Conservation (phyloP, 768 basidiomycete species). For the Boletus pseudopeckii region DNA sequence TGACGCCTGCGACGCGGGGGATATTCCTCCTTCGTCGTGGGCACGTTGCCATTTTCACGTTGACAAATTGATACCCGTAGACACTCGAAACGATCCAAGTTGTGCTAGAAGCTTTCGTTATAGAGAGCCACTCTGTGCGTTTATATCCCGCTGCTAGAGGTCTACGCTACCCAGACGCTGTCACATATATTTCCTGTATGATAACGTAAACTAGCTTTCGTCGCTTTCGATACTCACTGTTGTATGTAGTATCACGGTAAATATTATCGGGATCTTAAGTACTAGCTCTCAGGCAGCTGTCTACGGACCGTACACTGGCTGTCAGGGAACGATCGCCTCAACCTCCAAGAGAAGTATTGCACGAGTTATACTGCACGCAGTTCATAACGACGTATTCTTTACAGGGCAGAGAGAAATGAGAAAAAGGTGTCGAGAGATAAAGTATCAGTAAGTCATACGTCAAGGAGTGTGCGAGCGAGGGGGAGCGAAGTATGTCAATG, state of each 20-base stretch:
- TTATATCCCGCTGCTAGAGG: background rate
- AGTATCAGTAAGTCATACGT: slow-evolving; percentile 1
- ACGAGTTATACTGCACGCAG: background rate
- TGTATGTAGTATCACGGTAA: background rate
- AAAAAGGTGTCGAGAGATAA: background rate
- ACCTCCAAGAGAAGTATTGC: no score
- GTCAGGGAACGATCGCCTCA: no score
- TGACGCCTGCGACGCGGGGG: no score
- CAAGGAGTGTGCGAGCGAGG: slow-evolving; percentile 8
- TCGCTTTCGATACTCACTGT: background rate
- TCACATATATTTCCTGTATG: no score
- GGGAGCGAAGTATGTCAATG: background rate
- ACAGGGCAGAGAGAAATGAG: background rate
- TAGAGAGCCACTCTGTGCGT: background rate
- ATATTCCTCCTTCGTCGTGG: no score
- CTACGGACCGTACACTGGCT: no score
- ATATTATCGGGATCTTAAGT: no score
- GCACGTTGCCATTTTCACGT: no score
- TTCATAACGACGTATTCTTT: slow-evolving; percentile 3
- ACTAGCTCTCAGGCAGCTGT: no score
- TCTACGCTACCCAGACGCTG: background rate
- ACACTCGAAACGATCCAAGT: background rate
- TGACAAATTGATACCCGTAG: slow-evolving; percentile 9
- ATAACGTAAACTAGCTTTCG: background rate
- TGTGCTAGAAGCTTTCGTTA: background rate